phyloP scores from a whole-genome alignment of 2,329 filamentous ascomycete genomes.

The Aureobasidium mangrovei region DNA sequence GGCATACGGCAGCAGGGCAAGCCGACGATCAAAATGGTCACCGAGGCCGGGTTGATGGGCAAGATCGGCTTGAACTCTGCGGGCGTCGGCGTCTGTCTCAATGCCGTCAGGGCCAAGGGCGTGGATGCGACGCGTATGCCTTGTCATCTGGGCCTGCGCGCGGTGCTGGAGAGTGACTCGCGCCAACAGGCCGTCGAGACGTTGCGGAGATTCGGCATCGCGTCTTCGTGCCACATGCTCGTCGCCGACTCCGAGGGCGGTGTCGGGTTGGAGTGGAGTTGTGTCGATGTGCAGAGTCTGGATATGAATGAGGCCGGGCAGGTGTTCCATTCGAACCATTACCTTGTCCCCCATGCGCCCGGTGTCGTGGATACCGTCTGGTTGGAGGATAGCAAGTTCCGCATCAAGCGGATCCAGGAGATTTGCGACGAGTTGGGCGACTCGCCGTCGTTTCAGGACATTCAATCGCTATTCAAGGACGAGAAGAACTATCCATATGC shows the following conservation, averaged over 20 bases:
- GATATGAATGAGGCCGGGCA: constrained; percentile 27
- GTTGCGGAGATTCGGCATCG: constrained; percentile 41
- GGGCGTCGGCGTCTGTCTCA: constrained; percentile 52
- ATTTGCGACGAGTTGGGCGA: constrained; percentile 20
- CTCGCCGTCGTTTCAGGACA: background rate
- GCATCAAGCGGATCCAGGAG: constrained; percentile 31
- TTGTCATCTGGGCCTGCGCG: constrained; percentile 52
- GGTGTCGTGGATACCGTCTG: constrained; percentile 34
- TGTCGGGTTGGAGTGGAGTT: constrained; percentile 43
- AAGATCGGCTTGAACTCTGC: constrained; percentile 56
- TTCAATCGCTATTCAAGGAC: constrained; percentile 33
- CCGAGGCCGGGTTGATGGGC: constrained; percentile 53
- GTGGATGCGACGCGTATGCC: constrained; percentile 46
- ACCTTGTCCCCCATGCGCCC: constrained; percentile 29
- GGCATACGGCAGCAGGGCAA: constrained; percentile 37
- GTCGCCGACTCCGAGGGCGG: constrained; percentile 41
- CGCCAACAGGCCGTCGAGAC: constrained; percentile 38
- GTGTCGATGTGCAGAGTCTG: constrained; percentile 26
- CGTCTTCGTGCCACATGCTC: constrained; percentile 46
- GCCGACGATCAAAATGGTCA: constrained; percentile 47
- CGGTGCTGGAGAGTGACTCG: constrained; percentile 45
- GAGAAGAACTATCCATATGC: constrained; percentile 31
- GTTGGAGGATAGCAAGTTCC: constrained; percentile 32
- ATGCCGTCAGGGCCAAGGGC: constrained; percentile 52
- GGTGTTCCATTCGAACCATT: constrained; percentile 38